A percentile compares a stretch with the other conserved stretches of the same genome.
phyloP scores from a whole-genome alignment of 345 rosid genomes.

The Gossypioides kirkii region DNA sequence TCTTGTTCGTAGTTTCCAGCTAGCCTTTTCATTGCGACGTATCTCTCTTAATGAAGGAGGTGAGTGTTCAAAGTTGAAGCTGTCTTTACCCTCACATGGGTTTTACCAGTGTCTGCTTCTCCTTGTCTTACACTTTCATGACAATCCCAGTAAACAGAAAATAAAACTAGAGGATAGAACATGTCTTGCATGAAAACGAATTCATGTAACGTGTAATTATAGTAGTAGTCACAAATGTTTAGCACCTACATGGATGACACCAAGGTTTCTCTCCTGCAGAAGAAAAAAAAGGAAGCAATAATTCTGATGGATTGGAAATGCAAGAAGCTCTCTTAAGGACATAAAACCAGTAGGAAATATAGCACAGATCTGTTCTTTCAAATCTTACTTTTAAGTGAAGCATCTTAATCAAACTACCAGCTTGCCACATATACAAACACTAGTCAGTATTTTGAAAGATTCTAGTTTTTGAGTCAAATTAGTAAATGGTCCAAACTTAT shows the following conservation, averaged over 20 bases:
- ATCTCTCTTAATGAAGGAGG: constrained; percentile 75
- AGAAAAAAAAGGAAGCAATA: neutral
- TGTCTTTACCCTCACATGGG: neutral
- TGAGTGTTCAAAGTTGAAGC: constrained; percentile 26
- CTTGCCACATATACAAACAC: neutral
- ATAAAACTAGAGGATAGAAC: neutral
- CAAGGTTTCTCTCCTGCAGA: constrained; percentile 8
- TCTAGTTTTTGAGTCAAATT: neutral
- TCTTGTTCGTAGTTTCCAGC: constrained; percentile 81
- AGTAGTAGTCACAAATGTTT: neutral
- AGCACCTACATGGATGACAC: neutral
- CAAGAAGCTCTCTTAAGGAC: neutral
- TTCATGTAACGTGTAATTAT: neutral
- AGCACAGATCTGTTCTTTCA: neutral
- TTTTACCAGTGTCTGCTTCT: constrained; percentile 1
- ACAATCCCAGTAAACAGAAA: neutral
- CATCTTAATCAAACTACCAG: neutral
- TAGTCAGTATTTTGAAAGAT: neutral
- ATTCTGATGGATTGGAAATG: neutral
- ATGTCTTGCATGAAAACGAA: neutral
- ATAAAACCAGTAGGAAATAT: constrained; percentile 4
- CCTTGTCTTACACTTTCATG: neutral
- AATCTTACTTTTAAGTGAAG: neutral
- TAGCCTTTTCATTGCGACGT: constrained; percentile 81
- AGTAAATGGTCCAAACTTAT: neutral